Conservation (phyloP, 208 protist species). For the Novymonas esmeraldas region DNA sequence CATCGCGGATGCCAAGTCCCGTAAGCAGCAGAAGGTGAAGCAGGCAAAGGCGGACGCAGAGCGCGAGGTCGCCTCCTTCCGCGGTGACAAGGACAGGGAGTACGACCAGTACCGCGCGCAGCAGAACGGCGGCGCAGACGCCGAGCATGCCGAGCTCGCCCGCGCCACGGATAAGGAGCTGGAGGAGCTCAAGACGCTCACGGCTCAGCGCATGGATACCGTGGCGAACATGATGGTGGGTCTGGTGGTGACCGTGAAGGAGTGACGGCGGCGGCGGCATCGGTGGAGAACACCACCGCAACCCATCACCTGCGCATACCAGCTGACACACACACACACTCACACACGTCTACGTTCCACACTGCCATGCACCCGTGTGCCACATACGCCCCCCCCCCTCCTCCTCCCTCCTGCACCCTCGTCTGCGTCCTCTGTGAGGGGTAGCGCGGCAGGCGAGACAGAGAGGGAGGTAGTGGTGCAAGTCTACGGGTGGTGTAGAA, state of each 20-base stretch:
- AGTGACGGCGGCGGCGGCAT: slow-evolving; percentile 7
- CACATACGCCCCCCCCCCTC: too few species aligned
- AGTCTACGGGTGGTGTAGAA: too few species aligned
- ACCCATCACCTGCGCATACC: too few species aligned
- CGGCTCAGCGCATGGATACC: slow-evolving; percentile 60
- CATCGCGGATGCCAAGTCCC: slow-evolving; percentile 79
- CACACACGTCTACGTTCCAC: neutral
- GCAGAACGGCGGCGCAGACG: slow-evolving; percentile 53
- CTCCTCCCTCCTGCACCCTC: too few species aligned
- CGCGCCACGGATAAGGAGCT: slow-evolving; percentile 70
- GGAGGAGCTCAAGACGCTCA: slow-evolving; percentile 59
- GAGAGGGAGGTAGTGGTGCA: too few species aligned
- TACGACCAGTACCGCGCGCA: slow-evolving; percentile 66
- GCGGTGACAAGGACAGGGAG: slow-evolving; percentile 71
- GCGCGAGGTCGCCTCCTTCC: slow-evolving; percentile 76
- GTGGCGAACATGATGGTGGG: slow-evolving; percentile 68
- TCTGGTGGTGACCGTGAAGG: slow-evolving; percentile 61
- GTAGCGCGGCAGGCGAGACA: too few species aligned
- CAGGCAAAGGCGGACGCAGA: slow-evolving; percentile 87
- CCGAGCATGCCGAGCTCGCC: slow-evolving; percentile 62
- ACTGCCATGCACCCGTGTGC: too few species aligned
- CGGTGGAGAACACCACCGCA: neutral
- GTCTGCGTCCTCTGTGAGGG: too few species aligned
- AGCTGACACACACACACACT: neutral
- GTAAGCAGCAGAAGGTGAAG: slow-evolving; percentile 85